Base-by-base conservation (phyloP, 169 alveolate genomes). In the Sarcocystis neurona region DNA sequence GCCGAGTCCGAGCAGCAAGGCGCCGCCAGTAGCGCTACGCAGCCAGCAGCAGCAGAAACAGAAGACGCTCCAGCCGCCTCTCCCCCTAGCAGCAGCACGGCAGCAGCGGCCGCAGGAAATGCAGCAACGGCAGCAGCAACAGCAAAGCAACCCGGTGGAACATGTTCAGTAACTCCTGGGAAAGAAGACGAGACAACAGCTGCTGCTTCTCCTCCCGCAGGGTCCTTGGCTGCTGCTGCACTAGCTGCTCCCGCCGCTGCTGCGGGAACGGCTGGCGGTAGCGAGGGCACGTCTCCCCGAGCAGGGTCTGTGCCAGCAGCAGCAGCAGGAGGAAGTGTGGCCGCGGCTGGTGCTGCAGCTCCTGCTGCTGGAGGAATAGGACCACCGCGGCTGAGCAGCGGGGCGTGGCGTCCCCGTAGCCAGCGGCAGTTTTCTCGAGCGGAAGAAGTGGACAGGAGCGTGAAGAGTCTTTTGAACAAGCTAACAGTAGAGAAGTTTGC, bases 401-500 rank as follows among this genome's bases (percentile, higher is more conserved):
- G 85, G n/a, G 46, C 78, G 15, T 89, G 93, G 93, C 47, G 87
- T 2, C 89, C 93, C 10, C 89, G 93, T 2, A 37, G 56, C 48
- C 89, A 68, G 74, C 47, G 86, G 18, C 79, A 39, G 41, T n/a
- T 70, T 5, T 41, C 82, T 37, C 79, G 90, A 1, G 90, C 84
- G n/a, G 87, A 89, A 41, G 91, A 68, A 23, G 30, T 95, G 77
- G 92, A 92, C 87, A 86, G 98, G 53, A 94, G 94, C 41, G 94
- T 95, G 74, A 96, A 96, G 84, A 93, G 97, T 34, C 89, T 95
- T 68, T 94, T 96, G 43, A 96, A 96, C 82, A 96, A 96, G 90
- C 93, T 96, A 85, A 96, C 98, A 0, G 95, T 96, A 34, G 98
- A 96, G 86, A 96, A 96, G 68, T 96, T 96, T 92, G 95, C 94